Conservation (phyloP, 148 eudicot species). For the Polygonum aviculare region DNA sequence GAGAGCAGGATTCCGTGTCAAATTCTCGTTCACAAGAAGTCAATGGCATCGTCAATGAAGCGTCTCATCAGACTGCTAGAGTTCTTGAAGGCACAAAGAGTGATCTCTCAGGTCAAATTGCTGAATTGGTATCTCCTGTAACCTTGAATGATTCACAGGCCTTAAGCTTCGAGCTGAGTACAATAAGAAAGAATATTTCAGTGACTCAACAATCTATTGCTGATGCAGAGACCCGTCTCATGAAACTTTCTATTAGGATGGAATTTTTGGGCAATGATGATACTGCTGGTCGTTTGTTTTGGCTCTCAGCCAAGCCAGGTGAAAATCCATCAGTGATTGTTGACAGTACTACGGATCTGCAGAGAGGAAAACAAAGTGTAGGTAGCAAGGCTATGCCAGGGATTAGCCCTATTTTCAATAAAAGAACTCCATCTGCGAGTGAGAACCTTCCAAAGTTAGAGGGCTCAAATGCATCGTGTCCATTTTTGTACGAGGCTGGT, state of each 20-base stretch:
- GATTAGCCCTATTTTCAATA: slow-evolving; percentile 1
- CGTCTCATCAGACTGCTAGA: slow-evolving; percentile 21
- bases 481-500: slow-evolving; percentile 21
- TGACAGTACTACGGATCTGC: slow-evolving; percentile 25
- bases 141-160: slow-evolving; percentile 19
- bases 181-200: slow-evolving; percentile 31
- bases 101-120: slow-evolving; percentile 17
- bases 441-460: slow-evolving; percentile 13
- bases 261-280: slow-evolving; percentile 59
- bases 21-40: slow-evolving; percentile 17
- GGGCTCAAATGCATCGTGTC: slow-evolving; percentile 29
- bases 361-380: slow-evolving; percentile 15
- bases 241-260: slow-evolving; percentile 48
- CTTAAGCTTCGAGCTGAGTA: slow-evolving; percentile 21
- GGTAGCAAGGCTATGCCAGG: slow-evolving; percentile 8
- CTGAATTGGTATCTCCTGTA: slow-evolving; percentile 13
- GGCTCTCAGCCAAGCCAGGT: slow-evolving; percentile 40
- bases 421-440: slow-evolving; percentile 8
- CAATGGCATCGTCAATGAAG: slow-evolving; percentile 18
- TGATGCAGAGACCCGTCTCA: slow-evolving; percentile 31
- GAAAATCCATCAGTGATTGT: slow-evolving; percentile 32
- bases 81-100: slow-evolving; percentile 12
- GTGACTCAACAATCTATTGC: slow-evolving; percentile 34
- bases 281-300: slow-evolving; percentile 43
- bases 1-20: slow-evolving; percentile 9